Base-by-base conservation (phyloP, 2,329 filamentous ascomycete genomes). In the Sarocladiaceae sp. region DNA sequence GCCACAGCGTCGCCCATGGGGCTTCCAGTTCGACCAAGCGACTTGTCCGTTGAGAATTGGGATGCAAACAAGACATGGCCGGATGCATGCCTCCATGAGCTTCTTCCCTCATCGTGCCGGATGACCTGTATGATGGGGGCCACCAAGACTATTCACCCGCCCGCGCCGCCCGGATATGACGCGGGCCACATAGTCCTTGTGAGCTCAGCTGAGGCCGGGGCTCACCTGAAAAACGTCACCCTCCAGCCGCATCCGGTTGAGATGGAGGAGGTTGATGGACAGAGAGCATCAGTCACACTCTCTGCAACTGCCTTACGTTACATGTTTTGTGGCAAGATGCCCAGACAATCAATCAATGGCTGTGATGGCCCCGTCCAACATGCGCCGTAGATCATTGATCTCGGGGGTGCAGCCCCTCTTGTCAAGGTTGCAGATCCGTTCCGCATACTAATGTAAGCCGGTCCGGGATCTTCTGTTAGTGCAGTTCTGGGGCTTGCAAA, bases 361-460 rank as follows among this genome's bases (percentile, higher is more conserved):
- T 35, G 10, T 6, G 4, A 35, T 19, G 34, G 34, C 13, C 21
- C 34, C 34, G 23, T 6, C 5, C n/a, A 21, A 41, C n/a, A 41
- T 29, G 37, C 37, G 37, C 6, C 37, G 37, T 24, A 41, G 37
- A 41, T 41, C 37, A 41, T 41, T 41, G 37, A 41, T 41, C 37
- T 41, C 23, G 37, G 37, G 18, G 23, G 23, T 41, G 37, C 37
- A 41, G 37, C 37, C 23, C 21, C 16, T 27, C 21, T 41, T 41
- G 37, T 41, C 37, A 41, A 29, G 19, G 37, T 16, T 13, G 37
- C 23, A 41, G 37, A 41, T 41, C 37, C 3, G 21, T 29, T 24
- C 37, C 37, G 37, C 26, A 15, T 41, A n/a, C 23, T 41, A 41
- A 15, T 29, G 37, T 5, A n/a, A 27, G 4, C n/a, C 12, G 15